phyloP scores from a whole-genome alignment of 2,329 filamentous ascomycete genomes.

The Hyphodiscus sp. region DNA sequence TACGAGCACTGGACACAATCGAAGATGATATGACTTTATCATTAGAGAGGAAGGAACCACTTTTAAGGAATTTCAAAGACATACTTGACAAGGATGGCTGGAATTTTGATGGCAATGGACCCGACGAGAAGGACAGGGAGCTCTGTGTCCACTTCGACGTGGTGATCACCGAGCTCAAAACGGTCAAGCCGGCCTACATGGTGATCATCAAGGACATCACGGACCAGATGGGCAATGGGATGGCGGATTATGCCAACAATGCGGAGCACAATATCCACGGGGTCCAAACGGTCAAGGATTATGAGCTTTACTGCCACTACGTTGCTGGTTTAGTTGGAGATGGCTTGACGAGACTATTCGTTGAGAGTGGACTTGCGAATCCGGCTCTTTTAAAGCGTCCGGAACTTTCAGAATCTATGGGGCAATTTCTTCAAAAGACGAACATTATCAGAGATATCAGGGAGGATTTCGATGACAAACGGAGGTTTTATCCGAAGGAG shows the following conservation, averaged over 20 bases:
- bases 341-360: constrained; percentile 83
- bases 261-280: constrained; percentile 74
- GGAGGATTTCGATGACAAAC: constrained; percentile 81
- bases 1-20: constrained; percentile 93
- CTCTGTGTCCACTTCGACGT: constrained; percentile 88
- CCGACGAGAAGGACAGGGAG: constrained; percentile 89
- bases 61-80: constrained; percentile 76
- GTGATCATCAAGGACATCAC: constrained; percentile 90
- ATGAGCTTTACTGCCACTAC: constrained; percentile 96
- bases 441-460: constrained; percentile 96
- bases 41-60: constrained; percentile 73
- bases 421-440: constrained; percentile 93
- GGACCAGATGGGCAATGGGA: constrained; percentile 92
- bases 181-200: constrained; percentile 77
- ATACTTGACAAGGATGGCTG: constrained; percentile 79
- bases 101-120: constrained; percentile 80
- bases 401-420: constrained; percentile 89
- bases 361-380: constrained; percentile 80
- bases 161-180: constrained; percentile 79
- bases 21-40: constrained; percentile 97
- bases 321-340: constrained; percentile 98
- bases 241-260: constrained; percentile 91
- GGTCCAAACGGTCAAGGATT: constrained; percentile 78
- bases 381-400: constrained; percentile 72
- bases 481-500: constrained; percentile 91